phyloP scores from a whole-genome alignment of 179 eudicot species.

The Beta macrorhiza region DNA sequence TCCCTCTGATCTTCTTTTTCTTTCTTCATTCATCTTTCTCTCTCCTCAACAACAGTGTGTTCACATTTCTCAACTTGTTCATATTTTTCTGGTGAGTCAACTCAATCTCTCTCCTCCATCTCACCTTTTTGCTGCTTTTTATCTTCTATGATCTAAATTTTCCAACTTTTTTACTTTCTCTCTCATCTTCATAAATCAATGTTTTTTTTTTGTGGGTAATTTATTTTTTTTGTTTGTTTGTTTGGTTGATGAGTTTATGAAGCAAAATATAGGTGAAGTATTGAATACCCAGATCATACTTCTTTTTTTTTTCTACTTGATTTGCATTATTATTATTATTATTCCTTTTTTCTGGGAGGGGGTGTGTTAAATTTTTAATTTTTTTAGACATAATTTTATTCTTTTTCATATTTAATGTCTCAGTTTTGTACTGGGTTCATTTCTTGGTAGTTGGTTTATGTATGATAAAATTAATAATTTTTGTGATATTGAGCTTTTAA shows the following conservation, averaged over 20 bases:
- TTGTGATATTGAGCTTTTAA: neutral
- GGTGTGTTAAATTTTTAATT: no score
- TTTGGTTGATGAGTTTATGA: neutral
- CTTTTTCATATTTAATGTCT: neutral
- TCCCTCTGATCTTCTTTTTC: neutral
- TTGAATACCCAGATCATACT: slow-evolving; percentile 22
- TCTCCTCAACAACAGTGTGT: neutral
- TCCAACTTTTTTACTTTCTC: neutral
- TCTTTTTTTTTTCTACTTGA: neutral
- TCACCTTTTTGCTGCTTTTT: neutral
- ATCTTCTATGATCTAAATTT: neutral
- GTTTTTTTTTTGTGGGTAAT: neutral
- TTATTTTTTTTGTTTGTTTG: no score
- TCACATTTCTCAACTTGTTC: slow-evolving; percentile 15
- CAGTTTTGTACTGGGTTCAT: neutral
- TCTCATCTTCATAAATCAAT: neutral
- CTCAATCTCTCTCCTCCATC: neutral
- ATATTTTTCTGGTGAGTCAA: slow-evolving; percentile 24
- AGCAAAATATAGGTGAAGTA: neutral
- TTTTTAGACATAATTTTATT: neutral
- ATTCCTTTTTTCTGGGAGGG: no score
- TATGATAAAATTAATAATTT: neutral
- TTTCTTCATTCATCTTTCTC: neutral
- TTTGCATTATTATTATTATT: no score
- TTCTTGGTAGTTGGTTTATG: neutral